Conservation (phyloP, 768 basidiomycete species). For the Leccinum pellstonianum region DNA sequence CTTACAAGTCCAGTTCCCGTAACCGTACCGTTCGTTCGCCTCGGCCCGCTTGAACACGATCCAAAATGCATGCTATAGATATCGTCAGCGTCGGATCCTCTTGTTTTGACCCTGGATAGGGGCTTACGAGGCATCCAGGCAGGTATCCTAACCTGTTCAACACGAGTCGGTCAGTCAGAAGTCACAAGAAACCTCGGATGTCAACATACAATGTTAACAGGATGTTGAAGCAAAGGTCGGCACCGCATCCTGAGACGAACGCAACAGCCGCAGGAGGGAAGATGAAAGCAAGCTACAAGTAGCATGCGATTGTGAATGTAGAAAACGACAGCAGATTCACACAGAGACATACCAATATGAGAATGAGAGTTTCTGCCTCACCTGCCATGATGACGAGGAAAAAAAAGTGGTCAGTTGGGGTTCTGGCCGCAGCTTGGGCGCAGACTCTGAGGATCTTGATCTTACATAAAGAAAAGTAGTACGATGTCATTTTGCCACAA, state of each 20-base stretch:
- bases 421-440: neutral
- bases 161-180: neutral
- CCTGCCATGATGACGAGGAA: constrained; percentile 15
- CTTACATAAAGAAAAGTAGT: neutral
- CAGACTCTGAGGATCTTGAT: neutral
- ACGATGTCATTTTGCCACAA: constrained; percentile 25
- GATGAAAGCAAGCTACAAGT: constrained; percentile 60
- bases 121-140: constrained; percentile 54
- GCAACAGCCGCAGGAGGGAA: constrained; percentile 79
- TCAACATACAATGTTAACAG: constrained; percentile 65
- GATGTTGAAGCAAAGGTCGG: constrained; percentile 82
- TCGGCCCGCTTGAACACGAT: constrained; percentile 80
- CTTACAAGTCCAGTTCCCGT: constrained; percentile 28
- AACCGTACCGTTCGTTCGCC: constrained; percentile 55
- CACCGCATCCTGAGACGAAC: constrained; percentile 76
- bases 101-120: no score
- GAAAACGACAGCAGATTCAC: neutral
- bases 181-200: neutral
- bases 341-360: constrained; percentile 10
- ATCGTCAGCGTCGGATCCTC: no score
- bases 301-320: neutral
- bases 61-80: constrained; percentile 73
- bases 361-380: constrained; percentile 3
- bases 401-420: neutral
- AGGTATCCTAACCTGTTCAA: constrained; percentile 63